Conservation (phyloP, 352 stramenopile genomes). For the Phytophthora tentaculata region DNA sequence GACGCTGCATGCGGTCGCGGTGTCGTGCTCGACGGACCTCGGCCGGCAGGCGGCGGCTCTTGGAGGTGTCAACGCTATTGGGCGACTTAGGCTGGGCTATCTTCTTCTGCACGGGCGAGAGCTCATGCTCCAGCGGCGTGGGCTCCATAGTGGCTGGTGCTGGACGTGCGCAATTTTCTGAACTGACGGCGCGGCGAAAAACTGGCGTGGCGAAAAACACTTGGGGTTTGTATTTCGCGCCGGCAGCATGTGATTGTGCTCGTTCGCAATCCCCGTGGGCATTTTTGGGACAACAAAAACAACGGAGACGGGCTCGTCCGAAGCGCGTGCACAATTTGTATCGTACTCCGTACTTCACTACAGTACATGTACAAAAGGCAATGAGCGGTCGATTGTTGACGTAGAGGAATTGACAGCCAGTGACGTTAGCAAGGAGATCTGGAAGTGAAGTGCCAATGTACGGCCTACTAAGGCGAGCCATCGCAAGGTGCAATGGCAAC, state of each 20-base stretch:
- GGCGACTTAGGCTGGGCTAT: constrained; percentile 21
- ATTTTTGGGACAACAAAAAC: constrained; percentile 7
- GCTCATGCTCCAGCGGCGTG: constrained; percentile 17
- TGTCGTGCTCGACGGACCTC: constrained; percentile 41
- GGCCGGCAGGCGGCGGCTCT: constrained; percentile 22
- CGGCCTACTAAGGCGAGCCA: too few relatives aligned
- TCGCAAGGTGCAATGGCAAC: too few relatives aligned
- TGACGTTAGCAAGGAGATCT: constrained; percentile 2
- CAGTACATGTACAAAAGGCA: too few relatives aligned
- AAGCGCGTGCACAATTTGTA: too few relatives aligned
- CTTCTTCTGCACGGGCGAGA: constrained; percentile 33
- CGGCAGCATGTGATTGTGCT: constrained; percentile 17
- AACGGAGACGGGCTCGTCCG: not conserved
- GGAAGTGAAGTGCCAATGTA: not conserved
- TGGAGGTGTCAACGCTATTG: not conserved
- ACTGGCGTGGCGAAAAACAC: constrained; percentile 7
- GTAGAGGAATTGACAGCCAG: not conserved
- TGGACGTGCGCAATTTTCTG: constrained; percentile 13
- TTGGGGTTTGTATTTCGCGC: constrained; percentile 21
- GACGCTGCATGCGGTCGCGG: constrained; percentile 51
- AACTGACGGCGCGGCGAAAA: constrained; percentile 13
- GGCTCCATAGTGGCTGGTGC: constrained; percentile 16
- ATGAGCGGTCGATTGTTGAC: too few relatives aligned
- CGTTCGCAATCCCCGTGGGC: not conserved
- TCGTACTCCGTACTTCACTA: too few relatives aligned